Evolutionary conservation across 768 basidiomycete species (phyloP).

Genomic region (Suillus americanus): DNA sequence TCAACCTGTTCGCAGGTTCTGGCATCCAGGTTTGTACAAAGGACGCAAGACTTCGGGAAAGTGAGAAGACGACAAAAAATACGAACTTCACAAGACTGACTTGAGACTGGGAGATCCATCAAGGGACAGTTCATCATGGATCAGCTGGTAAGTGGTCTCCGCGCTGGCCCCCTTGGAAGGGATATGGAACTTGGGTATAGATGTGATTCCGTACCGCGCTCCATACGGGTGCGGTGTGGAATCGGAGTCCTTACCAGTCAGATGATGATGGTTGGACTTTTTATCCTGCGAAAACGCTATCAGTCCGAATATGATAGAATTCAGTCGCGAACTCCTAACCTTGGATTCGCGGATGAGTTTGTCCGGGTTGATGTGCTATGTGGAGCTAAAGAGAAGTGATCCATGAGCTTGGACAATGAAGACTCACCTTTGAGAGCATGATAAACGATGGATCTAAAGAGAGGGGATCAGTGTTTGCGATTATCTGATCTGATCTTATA

Average conservation of each 20-base stretch:
- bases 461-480: neutral
- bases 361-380: conserved; percentile 68
- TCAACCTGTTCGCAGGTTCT: conserved; percentile 48
- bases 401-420: neutral
- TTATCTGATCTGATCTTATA: neutral
- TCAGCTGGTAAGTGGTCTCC: conserved; percentile 53
- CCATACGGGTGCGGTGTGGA: conserved; percentile 49
- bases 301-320: neutral
- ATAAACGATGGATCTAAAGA: neutral
- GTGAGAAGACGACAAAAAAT: conserved; percentile 3
- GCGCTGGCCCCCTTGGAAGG: conserved; percentile 59
- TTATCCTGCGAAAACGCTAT: conserved; percentile 42
- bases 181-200: conserved; percentile 69
- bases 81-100: conserved; percentile 9
- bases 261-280: conserved; percentile 34
- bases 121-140: conserved; percentile 62
- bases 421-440: conserved; percentile 63
- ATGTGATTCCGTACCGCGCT: conserved; percentile 62
- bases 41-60: conserved; percentile 46
- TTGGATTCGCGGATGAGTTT: conserved; percentile 57
- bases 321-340: conserved; percentile 31
- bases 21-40: conserved; percentile 72
- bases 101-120: conserved; percentile 59
- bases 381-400: conserved; percentile 6
- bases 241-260: conserved; percentile 36